Evolutionary conservation across 805 yeast genomes (phyloP), one percentile per base, ranked within the genome.

Genomic region (Metschnikowia lochheadii): DNA sequence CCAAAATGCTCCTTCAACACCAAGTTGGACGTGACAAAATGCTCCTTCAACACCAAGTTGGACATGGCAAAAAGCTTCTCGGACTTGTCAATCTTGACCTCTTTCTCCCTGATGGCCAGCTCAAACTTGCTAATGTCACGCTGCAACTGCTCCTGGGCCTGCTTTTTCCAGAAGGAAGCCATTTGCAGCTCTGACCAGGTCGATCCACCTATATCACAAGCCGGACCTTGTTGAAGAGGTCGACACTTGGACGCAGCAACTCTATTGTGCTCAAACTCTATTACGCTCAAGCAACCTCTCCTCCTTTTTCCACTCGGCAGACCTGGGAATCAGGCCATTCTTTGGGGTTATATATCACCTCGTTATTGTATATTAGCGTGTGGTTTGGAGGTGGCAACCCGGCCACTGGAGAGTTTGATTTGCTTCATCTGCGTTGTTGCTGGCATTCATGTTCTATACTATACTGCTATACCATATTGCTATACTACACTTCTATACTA

Each of bases 201-300:
- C n/a, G n/a, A n/a, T n/a, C n/a, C n/a, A n/a, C n/a, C n/a, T n/a
- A n/a, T n/a, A n/a, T n/a, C n/a, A n/a, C n/a, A n/a, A n/a, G n/a
- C n/a, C n/a, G n/a, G n/a, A n/a, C n/a, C n/a, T n/a, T n/a, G 69
- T 58, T 83, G n/a, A n/a, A n/a, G n/a, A n/a, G n/a, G 85, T 56
- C 88, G 73, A 67, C 88, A 83, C 59, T 82, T 82, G 31, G 82
- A 77, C 0, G 88, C 88, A 0, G 88, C 88, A n/a, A 82, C 71
- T 53, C 88, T 66, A 59, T 83, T 83, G 49, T n/a, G n/a, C n/a
- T n/a, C n/a, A n/a, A n/a, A n/a, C n/a, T n/a, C n/a, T n/a, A n/a
- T n/a, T n/a, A n/a, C 88, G 66, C 58, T 83, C 87, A 49, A 83
- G 64, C 18, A 83, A 60, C 43, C 87, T 64, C 26, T 82, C 85